Evolutionary conservation across 805 yeast genomes (phyloP), one percentile per base, ranked within the genome.

Genomic region (Lachancea waltii): DNA sequence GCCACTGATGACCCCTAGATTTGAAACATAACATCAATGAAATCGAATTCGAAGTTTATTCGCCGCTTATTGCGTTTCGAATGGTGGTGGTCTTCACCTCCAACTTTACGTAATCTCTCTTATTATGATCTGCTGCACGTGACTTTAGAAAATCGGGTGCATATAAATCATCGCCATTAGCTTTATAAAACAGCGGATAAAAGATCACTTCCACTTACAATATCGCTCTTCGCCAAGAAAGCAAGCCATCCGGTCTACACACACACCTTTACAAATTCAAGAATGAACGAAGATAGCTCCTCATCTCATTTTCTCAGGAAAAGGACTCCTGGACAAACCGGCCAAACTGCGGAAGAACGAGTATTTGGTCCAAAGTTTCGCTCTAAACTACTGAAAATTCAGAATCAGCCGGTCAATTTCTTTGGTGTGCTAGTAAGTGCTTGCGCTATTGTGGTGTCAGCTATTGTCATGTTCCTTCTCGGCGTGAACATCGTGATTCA

Each of bases 401-500:
- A n/a, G 15, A 14, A 17, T n/a, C 22, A 16, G 17, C 21, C 29
- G 10, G 30, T 28, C 11, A 26, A 36, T 30, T 3, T 34, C 52
- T 38, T 43, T 17, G 51, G 50, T 16, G 26, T 63, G n/a, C 30
- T 53, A 15, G 14, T 50, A 7, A 58, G 62, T 7, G 58, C 59
- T 13, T 13, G 49, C 6, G 25, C 53, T 11, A 33, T 57, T 7
- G 59, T 57, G 3, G 7, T 59, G 4, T 37, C 59, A n/a, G 52
- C 56, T 14, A 44, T 48, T 5, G 9, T 54, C 7, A 58, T 60
- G 25, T 61, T 64, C 44, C 41, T 63, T 3, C 46, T 64, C 13
- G 65, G 64, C 9, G 62, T 63, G 5, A 53, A 61, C 35, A 54
- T 61, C 29, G 52, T 63, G 28, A 55, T 64, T 30, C 60, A 62